Base-by-base conservation (phyloP, 2,329 filamentous ascomycete species). In the Pseudopyricularia javanii region DNA sequence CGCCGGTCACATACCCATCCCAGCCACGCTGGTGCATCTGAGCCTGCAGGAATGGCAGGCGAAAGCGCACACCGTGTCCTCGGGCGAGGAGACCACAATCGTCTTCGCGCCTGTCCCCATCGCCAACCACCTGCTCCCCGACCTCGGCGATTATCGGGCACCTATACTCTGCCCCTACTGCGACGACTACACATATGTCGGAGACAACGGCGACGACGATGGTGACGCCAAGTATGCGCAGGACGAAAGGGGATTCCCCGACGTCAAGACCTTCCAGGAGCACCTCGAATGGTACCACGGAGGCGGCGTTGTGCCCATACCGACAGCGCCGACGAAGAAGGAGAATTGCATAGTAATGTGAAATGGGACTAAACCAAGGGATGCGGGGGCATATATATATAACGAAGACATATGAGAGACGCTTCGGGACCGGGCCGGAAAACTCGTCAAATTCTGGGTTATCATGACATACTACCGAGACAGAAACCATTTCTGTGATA, bases 211-310 rank as follows among this genome's bases (percentile, higher is more conserved):
- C 54, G 74, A 74, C 56, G 75, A 78, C 43, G 75, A 76, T 56
- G 75, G 77, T 47, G 60, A 70, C 34, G 67, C 74, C 50, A 68
- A 66, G 28, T 74, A 74, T 15, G 70, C 71, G 14, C 68, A 70
- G 56, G 70, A 76, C 52, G 74, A 75, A 52, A 59, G 58, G 33
- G 72, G 71, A 4, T 78, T 79, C 59, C 70, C 71, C 45, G 69
- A 72, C 56, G 61, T 82, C 47, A 64, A 62, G 15, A 67, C 68
- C 15, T 73, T 81, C 35, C 73, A 74, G 61, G 72, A 74, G 54
- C 79, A 82, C 57, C 66, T 82, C 28, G 74, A 75, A 58, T 82
- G 79, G 79, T 68, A 72, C 56, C 79, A 82, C 57, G 70, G 69
- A 7, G 65, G 69, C 1, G 59, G 68, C 9, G 63, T 67, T 34